phyloP scores from a whole-genome alignment of 75 land plant genomes.

The Sequoiadendron giganteum region DNA sequence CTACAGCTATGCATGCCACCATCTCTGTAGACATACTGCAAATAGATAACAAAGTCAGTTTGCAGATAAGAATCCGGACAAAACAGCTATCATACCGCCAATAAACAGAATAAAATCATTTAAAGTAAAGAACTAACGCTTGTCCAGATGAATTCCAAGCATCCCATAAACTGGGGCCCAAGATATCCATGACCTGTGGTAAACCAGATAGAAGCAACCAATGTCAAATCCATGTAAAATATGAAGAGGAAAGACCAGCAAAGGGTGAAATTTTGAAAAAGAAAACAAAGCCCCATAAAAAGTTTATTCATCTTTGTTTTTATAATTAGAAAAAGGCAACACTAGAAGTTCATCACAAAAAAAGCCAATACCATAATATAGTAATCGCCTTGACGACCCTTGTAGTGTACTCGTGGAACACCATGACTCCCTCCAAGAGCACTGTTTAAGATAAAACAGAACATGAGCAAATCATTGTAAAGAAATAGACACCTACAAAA shows the following conservation, averaged over 20 bases:
- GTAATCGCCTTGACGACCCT: conserved; percentile 87
- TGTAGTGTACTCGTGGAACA: conserved; percentile 85
- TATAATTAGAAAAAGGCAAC: not conserved
- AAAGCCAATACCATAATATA: conserved; percentile 75
- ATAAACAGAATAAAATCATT: not conserved
- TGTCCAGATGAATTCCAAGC: conserved; percentile 90
- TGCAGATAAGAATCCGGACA: not conserved
- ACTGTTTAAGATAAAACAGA: conserved; percentile 25
- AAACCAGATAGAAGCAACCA: not conserved
- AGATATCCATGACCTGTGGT: conserved; percentile 86
- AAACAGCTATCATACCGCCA: not conserved
- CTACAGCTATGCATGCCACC: conserved; percentile 93
- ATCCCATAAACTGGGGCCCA: conserved; percentile 97
- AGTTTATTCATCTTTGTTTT: not conserved
- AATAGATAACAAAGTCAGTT: not conserved
- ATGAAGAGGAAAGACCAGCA: conserved; percentile 5
- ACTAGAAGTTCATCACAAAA: not conserved
- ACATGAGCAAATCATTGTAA: not conserved
- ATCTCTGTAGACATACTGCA: conserved; percentile 82
- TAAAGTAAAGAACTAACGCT: conserved; percentile 53
- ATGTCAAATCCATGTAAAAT: not conserved
- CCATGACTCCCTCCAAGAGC: conserved; percentile 93
- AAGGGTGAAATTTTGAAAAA: not conserved
- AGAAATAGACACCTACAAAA: not conserved
- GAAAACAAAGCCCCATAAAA: not conserved